Percentiles rank a stretch among this genome's conserved stretches.
These are phyloP conservation scores for Prunus yedoensis DNA, from an alignment of 331 rosid genomes.

Conservation along the genomic window DNA sequence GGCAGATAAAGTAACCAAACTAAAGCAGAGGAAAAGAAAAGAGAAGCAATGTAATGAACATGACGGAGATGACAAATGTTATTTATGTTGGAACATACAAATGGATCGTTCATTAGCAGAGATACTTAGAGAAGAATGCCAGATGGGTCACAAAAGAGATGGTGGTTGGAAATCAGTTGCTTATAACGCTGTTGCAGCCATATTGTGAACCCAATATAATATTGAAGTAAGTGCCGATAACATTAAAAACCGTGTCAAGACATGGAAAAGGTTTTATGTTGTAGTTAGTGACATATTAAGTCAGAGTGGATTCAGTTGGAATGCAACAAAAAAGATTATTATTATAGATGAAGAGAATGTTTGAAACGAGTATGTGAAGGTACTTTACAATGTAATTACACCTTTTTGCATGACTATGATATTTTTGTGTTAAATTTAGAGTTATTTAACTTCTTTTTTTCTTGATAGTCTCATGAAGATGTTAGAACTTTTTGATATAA, in stretches of 20 bases:
- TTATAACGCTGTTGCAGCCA: not conserved
- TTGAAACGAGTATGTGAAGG: no score
- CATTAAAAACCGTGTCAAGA: not conserved
- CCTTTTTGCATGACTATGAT: no score
- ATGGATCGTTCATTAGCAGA: not conserved
- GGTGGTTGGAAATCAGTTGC: not conserved
- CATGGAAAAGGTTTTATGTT: not conserved
- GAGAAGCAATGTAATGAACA: no score
- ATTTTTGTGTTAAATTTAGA: no score
- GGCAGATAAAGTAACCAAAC: no score
- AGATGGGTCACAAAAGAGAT: not conserved
- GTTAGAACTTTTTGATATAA: no score
- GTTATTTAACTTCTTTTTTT: no score
- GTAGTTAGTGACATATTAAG: not conserved
- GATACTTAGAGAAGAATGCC: not conserved
- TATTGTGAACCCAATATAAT: not conserved
- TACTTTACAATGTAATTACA: no score
- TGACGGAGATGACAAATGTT: not conserved
- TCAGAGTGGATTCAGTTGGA: not conserved
- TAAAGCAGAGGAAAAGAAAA: no score
- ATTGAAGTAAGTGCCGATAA: not conserved
- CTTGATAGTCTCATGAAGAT: no score
- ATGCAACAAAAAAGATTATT: not conserved
- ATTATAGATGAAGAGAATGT: no score
- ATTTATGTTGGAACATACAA: not conserved